Base-by-base conservation (phyloP, 2,329 filamentous ascomycete species). In the Trichocomaceae sp. region DNA sequence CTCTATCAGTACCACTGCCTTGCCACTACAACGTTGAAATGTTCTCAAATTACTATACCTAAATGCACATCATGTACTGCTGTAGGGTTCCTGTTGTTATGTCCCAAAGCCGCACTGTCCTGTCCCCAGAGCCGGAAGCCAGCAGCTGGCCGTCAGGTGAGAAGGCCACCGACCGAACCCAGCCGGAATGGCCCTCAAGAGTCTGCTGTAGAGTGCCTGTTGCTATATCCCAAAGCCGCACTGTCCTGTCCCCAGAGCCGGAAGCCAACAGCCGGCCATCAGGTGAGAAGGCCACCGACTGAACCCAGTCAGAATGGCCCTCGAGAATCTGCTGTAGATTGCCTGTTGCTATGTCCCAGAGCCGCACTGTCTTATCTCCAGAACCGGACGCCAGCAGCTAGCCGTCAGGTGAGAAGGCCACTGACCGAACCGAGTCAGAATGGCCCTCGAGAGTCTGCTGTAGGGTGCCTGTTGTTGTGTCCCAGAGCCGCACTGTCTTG, bases 221-320 rank as follows among this genome's bases (percentile, higher is more conserved):
- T 2, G 5, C 5, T 12, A 13, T 33, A 33, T 33, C 29, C 7
- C 10, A 33, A 9, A 33, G 7, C 3, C 29, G 8, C 12, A 33
- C 29, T 10, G 29, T 33, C 2, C 12, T 2, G 12, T 33, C 29
- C 7, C 12, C 4, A 12, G 8, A 9, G 2, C 7, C 29, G 2
- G 29, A 33, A n/a, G 33, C 33, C 2, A 37, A 13, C 3, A 37
- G 9, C 4, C 22, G 9, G 26, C 61, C 55, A 52, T 64, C 54
- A 10, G 35, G 52, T 19, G 63, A 66, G 53, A 66, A 66, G 9
- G 54, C 58, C 9, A 65, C 42, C 1, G 50, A 51, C 0, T 0
- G 3, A 35, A 64, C 56, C n/a, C 0, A 22, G n/a, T 42, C 13
- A 33, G 51, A 55, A 59, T 61, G 53, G 23, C 53, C 55, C 20